Evolutionary conservation across 169 alveolate genomes (phyloP), one percentile per base, ranked within the genome.

Genomic region (Theileria annulata): DNA sequence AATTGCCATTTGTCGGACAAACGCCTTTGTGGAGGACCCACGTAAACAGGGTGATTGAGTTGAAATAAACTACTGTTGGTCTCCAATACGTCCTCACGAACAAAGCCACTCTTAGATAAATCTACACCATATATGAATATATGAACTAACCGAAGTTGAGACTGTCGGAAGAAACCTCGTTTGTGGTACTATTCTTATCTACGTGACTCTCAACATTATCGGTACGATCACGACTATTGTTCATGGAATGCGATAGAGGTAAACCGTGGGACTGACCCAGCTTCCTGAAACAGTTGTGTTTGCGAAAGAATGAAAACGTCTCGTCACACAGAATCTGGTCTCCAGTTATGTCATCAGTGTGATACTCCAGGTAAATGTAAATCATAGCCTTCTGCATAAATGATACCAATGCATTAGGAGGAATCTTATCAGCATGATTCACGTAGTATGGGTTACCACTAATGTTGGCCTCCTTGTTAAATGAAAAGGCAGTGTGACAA

Each of bases 361-460:
- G 97, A 64, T 88, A 93, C 79, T 94, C 97, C 47, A 94, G 70
- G 70, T 92, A 93, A 35, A 93, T 90, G 79, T 87, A 94, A 35
- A 93, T 87, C 86, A 94, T 75, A n/a, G 97, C 96, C 84, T 94
- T 94, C 83, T 94, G 97, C 80, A 94, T 83, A 30, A 94, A 91
- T 19, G 96, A 88, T 30, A 94, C 93, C 58, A 94, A 76, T 28
- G 97, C 96, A 75, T 89, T 90, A 15, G 95, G 93, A 25, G 97
- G 97, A 28, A 94, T 80, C 71, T 82, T 93, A 48, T 93, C 97
- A 56, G 91, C 92, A 79, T 94, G 97, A 63, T 94, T 83, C 71
- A 77, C 72, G 71, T 89, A 93, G 75, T 82, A 93, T 15, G 96
- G 93, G 31, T 93, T 94, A 72, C 88, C 88, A 47, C 86, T 84